These are phyloP conservation scores for Saccharomycopsis sp. DNA, from an alignment of 805 yeast genomes.

Conservation along the genomic window DNA sequence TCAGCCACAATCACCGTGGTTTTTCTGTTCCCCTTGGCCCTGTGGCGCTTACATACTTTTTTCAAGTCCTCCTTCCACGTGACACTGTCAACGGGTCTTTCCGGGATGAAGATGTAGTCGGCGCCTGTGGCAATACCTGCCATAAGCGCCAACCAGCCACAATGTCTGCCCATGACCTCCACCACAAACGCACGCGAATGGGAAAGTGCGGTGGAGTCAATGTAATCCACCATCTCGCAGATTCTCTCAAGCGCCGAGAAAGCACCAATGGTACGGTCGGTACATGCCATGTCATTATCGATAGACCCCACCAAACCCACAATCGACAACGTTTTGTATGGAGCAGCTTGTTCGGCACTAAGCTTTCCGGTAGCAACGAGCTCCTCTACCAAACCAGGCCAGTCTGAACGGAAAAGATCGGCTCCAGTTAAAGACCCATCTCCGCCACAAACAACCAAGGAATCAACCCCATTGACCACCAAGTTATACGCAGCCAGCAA, in stretches of 20 bases:
- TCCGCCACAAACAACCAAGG: constrained; percentile 95
- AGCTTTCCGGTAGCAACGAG: constrained; percentile 51
- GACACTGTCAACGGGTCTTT: constrained; percentile 71
- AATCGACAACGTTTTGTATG: constrained; percentile 21
- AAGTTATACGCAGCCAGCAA: constrained; percentile 76
- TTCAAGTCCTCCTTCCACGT: constrained; percentile 80
- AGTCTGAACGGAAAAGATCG: constrained; percentile 85
- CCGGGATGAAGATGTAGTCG: constrained; percentile 91
- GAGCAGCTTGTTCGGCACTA: constrained; percentile 50
- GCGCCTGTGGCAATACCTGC: constrained; percentile 97
- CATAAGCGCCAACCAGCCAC: constrained; percentile 98
- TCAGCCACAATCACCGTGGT: constrained; percentile 96
- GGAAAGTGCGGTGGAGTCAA: constrained; percentile 95
- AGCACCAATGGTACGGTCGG: constrained; percentile 96
- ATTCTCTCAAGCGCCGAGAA: constrained; percentile 89
- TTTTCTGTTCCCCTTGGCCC: constrained; percentile 84
- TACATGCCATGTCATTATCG: constrained; percentile 96
- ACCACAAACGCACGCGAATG: constrained; percentile 97
- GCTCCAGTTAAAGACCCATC: constrained; percentile 99
- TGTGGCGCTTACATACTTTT: constrained; percentile 67
- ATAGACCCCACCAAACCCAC: constrained; percentile 90
- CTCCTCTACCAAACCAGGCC: constrained; percentile 85
- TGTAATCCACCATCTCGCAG: constrained; percentile 90
- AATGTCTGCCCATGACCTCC: constrained; percentile 98
- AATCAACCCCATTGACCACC: constrained; percentile 86